Conservation (phyloP, 495 filamentous ascomycete species). For the Bacidia gigantensis region DNA sequence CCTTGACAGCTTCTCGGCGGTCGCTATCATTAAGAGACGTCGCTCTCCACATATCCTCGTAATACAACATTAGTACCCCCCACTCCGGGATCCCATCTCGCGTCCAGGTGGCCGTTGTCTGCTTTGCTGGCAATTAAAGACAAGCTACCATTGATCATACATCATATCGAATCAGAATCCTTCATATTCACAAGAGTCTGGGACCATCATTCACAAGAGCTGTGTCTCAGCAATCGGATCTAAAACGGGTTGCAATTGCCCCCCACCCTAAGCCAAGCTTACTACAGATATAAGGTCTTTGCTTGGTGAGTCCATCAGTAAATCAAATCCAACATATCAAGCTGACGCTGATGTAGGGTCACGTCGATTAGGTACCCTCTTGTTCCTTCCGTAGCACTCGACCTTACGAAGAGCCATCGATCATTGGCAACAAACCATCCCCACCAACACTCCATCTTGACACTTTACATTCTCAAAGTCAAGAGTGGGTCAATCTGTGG, state of each 20-base stretch:
- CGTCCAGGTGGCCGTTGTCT: not conserved
- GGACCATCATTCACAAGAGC: no score
- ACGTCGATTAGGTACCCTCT: not conserved
- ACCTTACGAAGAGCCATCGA: no score
- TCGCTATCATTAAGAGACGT: not conserved
- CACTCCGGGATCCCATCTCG: not conserved
- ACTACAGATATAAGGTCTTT: not conserved
- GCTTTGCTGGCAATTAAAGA: constrained; percentile 4
- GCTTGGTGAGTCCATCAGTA: not conserved
- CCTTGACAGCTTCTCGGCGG: not conserved
- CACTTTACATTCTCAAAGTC: no score
- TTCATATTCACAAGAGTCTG: not conserved
- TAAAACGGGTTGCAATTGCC: not conserved
- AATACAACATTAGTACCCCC: not conserved
- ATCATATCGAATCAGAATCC: no score
- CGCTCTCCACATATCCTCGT: not conserved
- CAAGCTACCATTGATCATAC: not conserved
- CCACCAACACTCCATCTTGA: no score
- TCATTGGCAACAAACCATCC: no score
- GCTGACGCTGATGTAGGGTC: not conserved
- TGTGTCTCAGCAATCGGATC: not conserved
- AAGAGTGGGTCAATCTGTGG: no score
- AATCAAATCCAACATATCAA: not conserved
- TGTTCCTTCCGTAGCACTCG: no score
- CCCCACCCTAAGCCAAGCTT: not conserved